Conservation (phyloP, 2,329 filamentous ascomycete genomes). For the Colletotrichum sp. region DNA sequence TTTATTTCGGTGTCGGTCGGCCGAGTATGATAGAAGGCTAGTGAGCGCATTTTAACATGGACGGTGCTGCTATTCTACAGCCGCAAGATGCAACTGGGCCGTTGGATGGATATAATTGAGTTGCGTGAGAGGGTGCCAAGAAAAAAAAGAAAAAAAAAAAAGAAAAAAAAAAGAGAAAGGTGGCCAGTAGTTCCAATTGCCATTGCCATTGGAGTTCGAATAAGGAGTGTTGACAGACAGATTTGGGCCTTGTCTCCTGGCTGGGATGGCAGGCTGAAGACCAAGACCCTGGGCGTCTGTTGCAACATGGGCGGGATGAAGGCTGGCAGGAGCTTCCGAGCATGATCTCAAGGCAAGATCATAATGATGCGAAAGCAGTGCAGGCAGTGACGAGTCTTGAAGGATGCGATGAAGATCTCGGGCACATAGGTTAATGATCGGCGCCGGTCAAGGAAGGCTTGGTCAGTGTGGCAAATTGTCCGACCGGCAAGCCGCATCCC, state of each 20-base stretch:
- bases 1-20: not conserved
- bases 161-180: not conserved
- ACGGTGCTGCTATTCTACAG: not conserved
- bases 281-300: not conserved
- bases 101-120: not conserved
- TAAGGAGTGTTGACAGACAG: not conserved
- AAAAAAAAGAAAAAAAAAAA: not conserved
- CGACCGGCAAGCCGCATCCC: not conserved
- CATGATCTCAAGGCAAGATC: conserved; percentile 12
- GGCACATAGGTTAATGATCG: conserved; percentile 10
- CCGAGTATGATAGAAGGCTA: not conserved
- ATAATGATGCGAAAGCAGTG: not conserved
- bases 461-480: conserved; percentile 2
- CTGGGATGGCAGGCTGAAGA: not conserved
- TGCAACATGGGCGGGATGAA: not conserved
- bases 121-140: not conserved
- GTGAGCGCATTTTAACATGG: not conserved
- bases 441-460: not conserved
- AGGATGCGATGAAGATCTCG: conserved; percentile 4
- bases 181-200: not conserved
- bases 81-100: not conserved
- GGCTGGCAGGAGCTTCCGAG: not conserved
- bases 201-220: not conserved
- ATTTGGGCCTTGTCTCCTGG: not conserved
- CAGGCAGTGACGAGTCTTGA: not conserved